These are phyloP conservation scores for Lepiota venenata DNA, from an alignment of 768 basidiomycete genomes.

Conservation along the genomic window DNA sequence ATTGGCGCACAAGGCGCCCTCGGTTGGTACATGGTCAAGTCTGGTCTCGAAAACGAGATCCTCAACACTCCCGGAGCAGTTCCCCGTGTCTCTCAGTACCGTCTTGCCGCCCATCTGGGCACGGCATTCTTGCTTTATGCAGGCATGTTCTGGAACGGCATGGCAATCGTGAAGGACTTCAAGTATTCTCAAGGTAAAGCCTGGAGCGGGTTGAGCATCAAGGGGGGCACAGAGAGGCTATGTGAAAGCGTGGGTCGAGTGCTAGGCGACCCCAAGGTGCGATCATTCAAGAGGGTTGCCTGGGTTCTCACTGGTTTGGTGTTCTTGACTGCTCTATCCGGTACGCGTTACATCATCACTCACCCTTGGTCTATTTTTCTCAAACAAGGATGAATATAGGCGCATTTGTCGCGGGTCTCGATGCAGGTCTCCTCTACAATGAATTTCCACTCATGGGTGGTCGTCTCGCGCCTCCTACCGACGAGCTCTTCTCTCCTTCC, in stretches of 20 bases:
- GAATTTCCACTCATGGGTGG: conserved; percentile 98
- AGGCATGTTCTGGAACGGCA: conserved; percentile 84
- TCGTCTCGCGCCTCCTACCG: conserved; percentile 70
- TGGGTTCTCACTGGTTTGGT: conserved; percentile 73
- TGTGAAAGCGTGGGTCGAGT: conserved; percentile 35
- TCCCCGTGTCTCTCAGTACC: conserved; percentile 95
- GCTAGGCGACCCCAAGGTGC: conserved; percentile 54
- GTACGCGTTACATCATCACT: conserved; percentile 36
- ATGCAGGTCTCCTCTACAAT: conserved; percentile 96
- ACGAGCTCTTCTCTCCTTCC: conserved; percentile 74
- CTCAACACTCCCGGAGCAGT: conserved; percentile 80
- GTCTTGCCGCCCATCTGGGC: conserved; percentile 93
- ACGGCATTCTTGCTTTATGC: conserved; percentile 88
- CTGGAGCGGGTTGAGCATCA: conserved; percentile 52
- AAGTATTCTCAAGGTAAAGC: conserved; percentile 54
- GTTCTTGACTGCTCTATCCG: conserved; percentile 89
- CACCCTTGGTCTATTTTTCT: background rate
- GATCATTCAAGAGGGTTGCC: conserved; percentile 54
- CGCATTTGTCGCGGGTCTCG: conserved; percentile 96
- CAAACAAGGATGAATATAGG: conserved; percentile 44
- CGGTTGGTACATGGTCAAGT: conserved; percentile 99
- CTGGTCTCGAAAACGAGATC: conserved; percentile 82
- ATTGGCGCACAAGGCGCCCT: conserved; percentile 90
- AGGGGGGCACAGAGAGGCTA: conserved; percentile 1
- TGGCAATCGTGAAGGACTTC: conserved; percentile 77